These are phyloP conservation scores for Aurantiochytrium sp. DNA, from an alignment of 108 stramenopile genomes.

Conservation along the genomic window DNA sequence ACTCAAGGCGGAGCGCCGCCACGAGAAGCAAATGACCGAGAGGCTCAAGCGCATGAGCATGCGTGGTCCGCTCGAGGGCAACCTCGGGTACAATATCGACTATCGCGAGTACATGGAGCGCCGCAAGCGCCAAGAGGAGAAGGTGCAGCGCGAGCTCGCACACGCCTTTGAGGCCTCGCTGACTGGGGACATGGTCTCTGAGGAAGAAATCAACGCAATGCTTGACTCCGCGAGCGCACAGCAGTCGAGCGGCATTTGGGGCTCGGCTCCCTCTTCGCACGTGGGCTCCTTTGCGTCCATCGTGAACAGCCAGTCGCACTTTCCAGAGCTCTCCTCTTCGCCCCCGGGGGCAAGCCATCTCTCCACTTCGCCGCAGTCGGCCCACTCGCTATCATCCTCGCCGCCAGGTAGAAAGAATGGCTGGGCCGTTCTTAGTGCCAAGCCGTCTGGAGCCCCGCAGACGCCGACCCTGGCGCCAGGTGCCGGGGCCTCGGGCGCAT, in stretches of 20 bases:
- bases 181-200: not conserved
- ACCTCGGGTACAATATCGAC: not conserved
- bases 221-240: not conserved
- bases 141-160: not conserved
- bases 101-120: not conserved
- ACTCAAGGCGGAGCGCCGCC: slow-evolving; percentile 7
- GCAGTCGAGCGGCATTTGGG: not conserved
- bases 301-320: not conserved
- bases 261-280: not conserved
- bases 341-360: not conserved
- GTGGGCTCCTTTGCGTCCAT: slow-evolving; percentile 20
- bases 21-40: not conserved
- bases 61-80: not conserved
- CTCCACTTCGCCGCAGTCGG: not conserved
- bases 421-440: not conserved
- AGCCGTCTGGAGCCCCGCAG: not conserved
- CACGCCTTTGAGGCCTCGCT: slow-evolving; percentile 24
- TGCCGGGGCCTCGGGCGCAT: not conserved
- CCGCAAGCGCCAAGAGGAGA: not conserved
- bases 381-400: not conserved
- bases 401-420: not conserved
- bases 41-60: not conserved
- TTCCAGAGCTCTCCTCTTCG: not conserved
- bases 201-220: not conserved
- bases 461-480: not conserved